phyloP scores from a whole-genome alignment of 2,329 filamentous ascomycete genomes.

The Monosporascus ibericus region DNA sequence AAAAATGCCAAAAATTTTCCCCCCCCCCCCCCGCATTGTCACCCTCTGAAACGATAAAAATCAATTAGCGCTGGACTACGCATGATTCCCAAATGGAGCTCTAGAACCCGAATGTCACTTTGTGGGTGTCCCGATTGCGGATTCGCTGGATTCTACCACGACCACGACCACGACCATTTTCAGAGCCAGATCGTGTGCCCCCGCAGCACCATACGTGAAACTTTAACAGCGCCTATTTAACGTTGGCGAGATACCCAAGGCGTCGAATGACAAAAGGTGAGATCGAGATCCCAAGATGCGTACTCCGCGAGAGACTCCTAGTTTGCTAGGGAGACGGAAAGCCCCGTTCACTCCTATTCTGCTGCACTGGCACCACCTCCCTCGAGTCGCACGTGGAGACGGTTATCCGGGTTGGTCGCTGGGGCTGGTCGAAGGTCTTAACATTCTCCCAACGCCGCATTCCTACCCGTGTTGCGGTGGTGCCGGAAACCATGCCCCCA shows the following conservation, averaged over 20 bases:
- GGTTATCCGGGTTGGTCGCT: neutral
- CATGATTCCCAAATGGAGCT: conserved; percentile 18
- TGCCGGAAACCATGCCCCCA: conserved; percentile 9
- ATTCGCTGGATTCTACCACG: conserved; percentile 18
- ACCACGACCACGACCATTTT: too few relatives aligned
- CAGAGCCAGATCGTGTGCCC: too few relatives aligned
- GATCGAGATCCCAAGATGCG: neutral
- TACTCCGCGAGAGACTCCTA: neutral
- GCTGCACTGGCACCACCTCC: too few relatives aligned
- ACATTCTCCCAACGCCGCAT: conserved; percentile 15
- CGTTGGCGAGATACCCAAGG: neutral
- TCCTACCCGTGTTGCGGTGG: conserved; percentile 11
- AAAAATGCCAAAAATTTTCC: too few relatives aligned
- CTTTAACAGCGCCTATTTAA: neutral
- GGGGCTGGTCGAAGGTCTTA: conserved; percentile 5
- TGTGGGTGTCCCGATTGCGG: conserved; percentile 21
- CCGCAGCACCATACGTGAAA: too few relatives aligned
- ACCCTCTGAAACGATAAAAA: neutral
- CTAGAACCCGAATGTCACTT: conserved; percentile 19
- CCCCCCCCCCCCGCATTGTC: conserved; percentile 1
- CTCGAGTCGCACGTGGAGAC: too few relatives aligned
- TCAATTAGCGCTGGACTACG: conserved; percentile 7
- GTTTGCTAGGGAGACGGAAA: too few relatives aligned
- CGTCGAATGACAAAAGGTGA: neutral
- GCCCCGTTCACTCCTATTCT: too few relatives aligned